Evolutionary conservation across 768 basidiomycete genomes (phyloP).

Genomic region (Mycena haematopus): DNA sequence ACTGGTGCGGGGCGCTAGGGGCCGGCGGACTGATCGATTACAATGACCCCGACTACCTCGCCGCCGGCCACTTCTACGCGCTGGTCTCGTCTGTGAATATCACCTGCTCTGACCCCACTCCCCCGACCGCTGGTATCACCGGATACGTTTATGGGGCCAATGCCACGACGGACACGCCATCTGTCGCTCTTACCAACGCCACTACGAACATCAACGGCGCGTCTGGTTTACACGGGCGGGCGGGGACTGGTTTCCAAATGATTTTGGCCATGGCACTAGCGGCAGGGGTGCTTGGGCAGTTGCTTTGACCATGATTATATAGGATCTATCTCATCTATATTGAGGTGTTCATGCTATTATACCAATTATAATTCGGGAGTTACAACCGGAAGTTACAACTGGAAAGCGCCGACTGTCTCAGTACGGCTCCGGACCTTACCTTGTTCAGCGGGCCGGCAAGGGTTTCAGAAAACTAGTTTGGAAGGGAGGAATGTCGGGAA

Average conservation of each 20-base stretch:
- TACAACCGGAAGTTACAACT: too few relatives aligned
- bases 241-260: constrained; percentile 14
- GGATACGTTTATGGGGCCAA: constrained; percentile 72
- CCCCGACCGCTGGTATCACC: constrained; percentile 53
- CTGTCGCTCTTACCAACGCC: constrained; percentile 63
- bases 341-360: constrained; percentile 5
- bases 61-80: constrained; percentile 78
- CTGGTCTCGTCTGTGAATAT: constrained; percentile 66
- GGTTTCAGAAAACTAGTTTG: too few relatives aligned
- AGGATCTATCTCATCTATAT: background rate
- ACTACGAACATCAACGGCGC: constrained; percentile 61
- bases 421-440: too few relatives aligned
- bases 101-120: constrained; percentile 61
- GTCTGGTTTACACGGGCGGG: constrained; percentile 17
- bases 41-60: constrained; percentile 75
- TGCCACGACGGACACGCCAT: constrained; percentile 56
- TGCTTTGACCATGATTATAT: constrained; percentile 14
- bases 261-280: constrained; percentile 24
- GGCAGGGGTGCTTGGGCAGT: constrained; percentile 26
- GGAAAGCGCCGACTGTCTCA: too few relatives aligned
- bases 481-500: too few relatives aligned
- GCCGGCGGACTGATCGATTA: constrained; percentile 73
- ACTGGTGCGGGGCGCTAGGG: constrained; percentile 7
- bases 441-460: too few relatives aligned
- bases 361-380: constrained; percentile 3